Evolutionary conservation across 2,329 filamentous ascomycete genomes (phyloP), one percentile per base, ranked within the genome.

Genomic region (Fusarium tuaranense): DNA sequence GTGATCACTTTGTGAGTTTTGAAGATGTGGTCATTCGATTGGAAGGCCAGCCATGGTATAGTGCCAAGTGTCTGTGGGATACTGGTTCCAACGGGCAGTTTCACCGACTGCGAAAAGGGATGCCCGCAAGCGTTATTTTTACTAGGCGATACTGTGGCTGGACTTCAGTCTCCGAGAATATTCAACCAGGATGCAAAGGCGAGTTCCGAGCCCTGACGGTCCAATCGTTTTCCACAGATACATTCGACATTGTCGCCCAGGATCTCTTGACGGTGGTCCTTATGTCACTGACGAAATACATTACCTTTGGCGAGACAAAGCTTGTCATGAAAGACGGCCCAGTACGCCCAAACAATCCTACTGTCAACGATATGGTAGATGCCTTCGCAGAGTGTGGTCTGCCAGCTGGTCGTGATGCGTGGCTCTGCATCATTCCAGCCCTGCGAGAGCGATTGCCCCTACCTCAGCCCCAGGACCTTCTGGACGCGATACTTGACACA

Each of bases 261-360:
- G 72, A 76, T 12, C 65, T 77, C 1, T 73, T 75, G 27, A 66
- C 57, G 4, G 13, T 22, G 13, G 64, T 68, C 7, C 22, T 72
- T 20, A 59, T 41, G 30, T 70, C 48, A 27, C 20, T 63, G 41
- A 22, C 8, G 51, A 32, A 5, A 13, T 5, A 44, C 5, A 44
- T 63, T 16, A 36, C 39, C 3, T 34, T 71, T 6, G 58, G 32
- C 10, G 38, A 46, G 18, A 62, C 68, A 2, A 63, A 48, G 7
- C n/a, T 70, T 12, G 18, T 51, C 7, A 65, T 71, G 46, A 59
- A 27, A 46, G 53, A 60, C 20, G 65, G 70, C 16, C 59, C 32
- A 6, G 69, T 64, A 14, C 70, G 58, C 12, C 53, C 71, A 14
- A 41, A 67, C 3, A 70, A 71, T 27, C 58, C 22, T 32, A 36